phyloP scores from a whole-genome alignment of 352 stramenopile species.

The Phytophthora kernoviae region DNA sequence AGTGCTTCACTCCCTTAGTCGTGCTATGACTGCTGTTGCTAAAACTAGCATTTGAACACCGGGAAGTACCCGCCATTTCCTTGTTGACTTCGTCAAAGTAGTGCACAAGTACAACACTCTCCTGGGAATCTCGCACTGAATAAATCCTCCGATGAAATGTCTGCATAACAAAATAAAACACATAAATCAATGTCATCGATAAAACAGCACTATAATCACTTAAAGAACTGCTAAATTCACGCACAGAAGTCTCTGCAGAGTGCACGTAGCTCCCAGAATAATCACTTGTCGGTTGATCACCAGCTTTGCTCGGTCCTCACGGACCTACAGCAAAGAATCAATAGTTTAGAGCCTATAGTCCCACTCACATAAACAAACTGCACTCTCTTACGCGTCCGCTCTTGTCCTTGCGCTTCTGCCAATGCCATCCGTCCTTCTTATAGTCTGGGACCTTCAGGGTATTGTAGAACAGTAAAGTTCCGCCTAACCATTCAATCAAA shows the following conservation, averaged over 20 bases:
- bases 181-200: constrained; percentile 2
- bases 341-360: constrained; percentile 1
- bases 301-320: constrained; percentile 85
- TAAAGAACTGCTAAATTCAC: constrained; percentile 9
- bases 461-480: constrained; percentile 76
- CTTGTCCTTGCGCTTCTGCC: constrained; percentile 88
- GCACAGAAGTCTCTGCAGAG: constrained; percentile 68
- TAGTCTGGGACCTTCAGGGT: constrained; percentile 66
- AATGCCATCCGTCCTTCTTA: constrained; percentile 87
- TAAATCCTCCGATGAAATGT: constrained; percentile 89
- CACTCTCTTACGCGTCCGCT: constrained; percentile 52
- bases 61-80: constrained; percentile 9
- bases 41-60: constrained; percentile 1
- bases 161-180: constrained; percentile 24
- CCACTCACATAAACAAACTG: neutral
- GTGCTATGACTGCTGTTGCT: constrained; percentile 6
- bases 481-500: constrained; percentile 56
- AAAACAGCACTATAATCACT: neutral
- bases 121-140: constrained; percentile 65
- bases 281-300: constrained; percentile 85
- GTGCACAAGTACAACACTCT: constrained; percentile 82
- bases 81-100: constrained; percentile 87
- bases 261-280: constrained; percentile 85
- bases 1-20: constrained; percentile 44
- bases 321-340: constrained; percentile 40